Percentiles rank a stretch among this genome's conserved stretches.
Evolutionary conservation across 2,329 filamentous ascomycete genomes (phyloP).

Genomic region (Incumbomyces lentus): DNA sequence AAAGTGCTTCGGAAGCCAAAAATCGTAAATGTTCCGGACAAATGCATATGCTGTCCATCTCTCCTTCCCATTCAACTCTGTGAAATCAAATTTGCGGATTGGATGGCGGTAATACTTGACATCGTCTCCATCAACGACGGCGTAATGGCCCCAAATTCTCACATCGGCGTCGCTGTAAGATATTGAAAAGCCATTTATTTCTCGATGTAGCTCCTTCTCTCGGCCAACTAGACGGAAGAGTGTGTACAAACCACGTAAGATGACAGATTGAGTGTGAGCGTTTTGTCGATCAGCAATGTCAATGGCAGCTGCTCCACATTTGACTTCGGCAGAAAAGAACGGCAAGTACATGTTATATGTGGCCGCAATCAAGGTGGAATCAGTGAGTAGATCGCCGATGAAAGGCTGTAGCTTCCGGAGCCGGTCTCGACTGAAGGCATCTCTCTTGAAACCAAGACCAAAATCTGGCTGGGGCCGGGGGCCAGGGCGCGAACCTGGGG

Average conservation of each 20-base stretch:
- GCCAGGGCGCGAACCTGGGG: no score
- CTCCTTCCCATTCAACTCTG: constrained; percentile 24
- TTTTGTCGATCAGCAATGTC: constrained; percentile 24
- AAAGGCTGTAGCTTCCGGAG: constrained; percentile 24
- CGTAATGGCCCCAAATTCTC: constrained; percentile 21
- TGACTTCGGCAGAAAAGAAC: constrained; percentile 22
- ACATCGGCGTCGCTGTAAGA: constrained; percentile 16
- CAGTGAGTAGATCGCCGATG: constrained; percentile 13
- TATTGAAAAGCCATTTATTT: constrained; percentile 8
- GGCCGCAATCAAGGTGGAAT: constrained; percentile 17
- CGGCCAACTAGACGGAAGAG: constrained; percentile 30
- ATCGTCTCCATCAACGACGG: constrained; percentile 15
- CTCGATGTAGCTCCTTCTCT: constrained; percentile 25
- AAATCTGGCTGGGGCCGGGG: constrained; percentile 30
- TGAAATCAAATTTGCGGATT: constrained; percentile 28
- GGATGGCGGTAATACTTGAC: constrained; percentile 30
- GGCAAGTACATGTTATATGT: constrained; percentile 22
- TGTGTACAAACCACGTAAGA: constrained; percentile 30
- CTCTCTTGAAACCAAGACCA: constrained; percentile 26
- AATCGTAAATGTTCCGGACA: constrained; percentile 28
- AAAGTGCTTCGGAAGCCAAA: constrained; percentile 29
- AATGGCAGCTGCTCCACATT: constrained; percentile 18
- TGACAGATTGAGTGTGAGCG: constrained; percentile 24
- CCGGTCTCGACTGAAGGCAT: constrained; percentile 28
- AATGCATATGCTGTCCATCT: constrained; percentile 31